Conservation (phyloP, 2,329 filamentous ascomycete species). For the Xylaria sp. region DNA sequence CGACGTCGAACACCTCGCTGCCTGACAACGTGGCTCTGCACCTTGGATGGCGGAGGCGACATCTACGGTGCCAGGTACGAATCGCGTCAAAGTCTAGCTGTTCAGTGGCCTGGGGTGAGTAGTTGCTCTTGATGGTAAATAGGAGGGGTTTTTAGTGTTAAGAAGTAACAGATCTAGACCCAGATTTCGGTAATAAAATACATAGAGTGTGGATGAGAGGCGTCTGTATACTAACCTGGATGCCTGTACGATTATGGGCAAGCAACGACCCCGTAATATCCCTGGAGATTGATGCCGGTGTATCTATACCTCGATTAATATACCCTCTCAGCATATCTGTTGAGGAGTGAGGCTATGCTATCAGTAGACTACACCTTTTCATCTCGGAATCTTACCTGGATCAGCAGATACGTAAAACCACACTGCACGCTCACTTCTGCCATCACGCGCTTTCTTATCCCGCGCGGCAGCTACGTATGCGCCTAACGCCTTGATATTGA, state of each 20-base stretch:
- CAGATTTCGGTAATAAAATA: not conserved
- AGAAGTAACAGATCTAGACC: too few relatives aligned
- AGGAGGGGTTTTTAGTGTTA: not conserved
- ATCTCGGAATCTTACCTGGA: not conserved
- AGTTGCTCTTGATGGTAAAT: not conserved
- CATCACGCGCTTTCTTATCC: not conserved
- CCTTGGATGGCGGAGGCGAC: constrained; percentile 1
- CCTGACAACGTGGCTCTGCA: constrained; percentile 18
- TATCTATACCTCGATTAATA: not conserved
- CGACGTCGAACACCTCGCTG: constrained; percentile 7
- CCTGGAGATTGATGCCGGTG: constrained; percentile 11
- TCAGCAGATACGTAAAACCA: constrained; percentile 18
- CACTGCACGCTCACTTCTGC: not conserved
- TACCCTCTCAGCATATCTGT: not conserved
- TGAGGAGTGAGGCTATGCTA: not conserved
- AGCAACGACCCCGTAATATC: constrained; percentile 15
- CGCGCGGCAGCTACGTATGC: constrained; percentile 2
- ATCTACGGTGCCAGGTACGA: constrained; percentile 12
- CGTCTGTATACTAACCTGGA: not conserved
- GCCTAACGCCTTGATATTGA: constrained; percentile 10
- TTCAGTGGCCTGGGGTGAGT: not conserved
- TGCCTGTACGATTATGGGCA: constrained; percentile 6
- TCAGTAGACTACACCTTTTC: not conserved
- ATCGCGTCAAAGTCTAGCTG: constrained; percentile 1
- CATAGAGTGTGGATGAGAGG: not conserved